These are phyloP conservation scores for Cochlearia excelsa DNA, from an alignment of 345 rosid genomes.

Conservation along the genomic window DNA sequence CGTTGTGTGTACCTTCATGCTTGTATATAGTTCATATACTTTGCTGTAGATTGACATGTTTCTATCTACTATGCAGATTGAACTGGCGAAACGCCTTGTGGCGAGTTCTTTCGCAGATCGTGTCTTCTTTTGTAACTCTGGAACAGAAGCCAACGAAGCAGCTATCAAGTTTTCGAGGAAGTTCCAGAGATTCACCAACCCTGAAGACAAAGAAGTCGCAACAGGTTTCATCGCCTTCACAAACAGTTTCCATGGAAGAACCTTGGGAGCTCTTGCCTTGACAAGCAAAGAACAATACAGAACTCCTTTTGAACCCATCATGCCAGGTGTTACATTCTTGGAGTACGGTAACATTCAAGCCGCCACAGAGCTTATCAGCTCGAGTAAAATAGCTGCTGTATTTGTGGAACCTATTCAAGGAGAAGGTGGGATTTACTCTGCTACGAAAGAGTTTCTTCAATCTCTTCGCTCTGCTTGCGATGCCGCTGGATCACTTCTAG, in stretches of 20 bases:
- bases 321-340: constrained; percentile 95
- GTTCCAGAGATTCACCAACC: constrained; percentile 63
- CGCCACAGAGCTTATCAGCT: constrained; percentile 47
- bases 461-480: constrained; percentile 74
- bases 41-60: not conserved
- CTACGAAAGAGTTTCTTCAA: constrained; percentile 69
- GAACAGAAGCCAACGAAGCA: constrained; percentile 96
- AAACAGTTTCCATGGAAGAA: constrained; percentile 92
- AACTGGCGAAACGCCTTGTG: constrained; percentile 77
- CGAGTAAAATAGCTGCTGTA: constrained; percentile 74
- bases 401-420: constrained; percentile 97
- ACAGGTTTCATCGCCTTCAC: constrained; percentile 69
- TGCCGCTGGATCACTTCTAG: constrained; percentile 77
- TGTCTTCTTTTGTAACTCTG: constrained; percentile 83
- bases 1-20: too few relatives aligned
- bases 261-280: constrained; percentile 87
- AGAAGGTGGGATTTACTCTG: constrained; percentile 88
- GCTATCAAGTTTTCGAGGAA: constrained; percentile 92
- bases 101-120: constrained; percentile 74
- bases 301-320: constrained; percentile 86
- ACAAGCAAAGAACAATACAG: constrained; percentile 89
- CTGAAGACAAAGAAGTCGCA: constrained; percentile 50
- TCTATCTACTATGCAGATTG: constrained; percentile 45
- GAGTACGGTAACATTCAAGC: constrained; percentile 77
- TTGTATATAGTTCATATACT: too few relatives aligned